Evolutionary conservation across 2,329 filamentous ascomycete genomes (phyloP).

Genomic region (Fusarium azukiicola): DNA sequence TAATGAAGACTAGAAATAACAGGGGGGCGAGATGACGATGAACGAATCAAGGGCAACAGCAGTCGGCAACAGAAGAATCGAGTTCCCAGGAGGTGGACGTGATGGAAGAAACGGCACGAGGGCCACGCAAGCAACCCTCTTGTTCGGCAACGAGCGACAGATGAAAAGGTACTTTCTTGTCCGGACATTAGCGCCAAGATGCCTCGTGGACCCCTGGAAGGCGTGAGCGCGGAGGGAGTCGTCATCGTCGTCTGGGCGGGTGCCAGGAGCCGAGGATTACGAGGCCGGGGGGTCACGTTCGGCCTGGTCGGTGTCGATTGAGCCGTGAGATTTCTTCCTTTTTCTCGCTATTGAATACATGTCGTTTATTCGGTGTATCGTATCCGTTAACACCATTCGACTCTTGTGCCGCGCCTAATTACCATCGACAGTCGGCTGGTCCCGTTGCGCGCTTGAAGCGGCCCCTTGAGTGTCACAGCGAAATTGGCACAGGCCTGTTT

Average conservation of each 20-base stretch:
- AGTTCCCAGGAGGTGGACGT: conserved; percentile 46
- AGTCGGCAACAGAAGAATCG: conserved; percentile 30
- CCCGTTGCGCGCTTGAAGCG: conserved; percentile 8
- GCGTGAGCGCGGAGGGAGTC: conserved; percentile 27
- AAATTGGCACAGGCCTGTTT: conserved; percentile 35
- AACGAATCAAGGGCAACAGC: conserved; percentile 42
- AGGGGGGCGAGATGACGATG: conserved; percentile 29
- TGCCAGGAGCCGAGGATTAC: conserved; percentile 20
- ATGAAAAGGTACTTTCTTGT: conserved; percentile 28
- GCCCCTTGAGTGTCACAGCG: background rate
- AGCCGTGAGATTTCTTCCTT: conserved; percentile 8
- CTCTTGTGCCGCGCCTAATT: conserved; percentile 12
- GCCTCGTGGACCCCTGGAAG: conserved; percentile 45
- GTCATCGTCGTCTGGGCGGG: conserved; percentile 38
- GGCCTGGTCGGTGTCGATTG: conserved; percentile 10
- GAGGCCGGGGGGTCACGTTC: conserved; percentile 17
- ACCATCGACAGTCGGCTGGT: conserved; percentile 13
- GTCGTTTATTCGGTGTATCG: background rate
- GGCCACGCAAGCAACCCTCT: conserved; percentile 47
- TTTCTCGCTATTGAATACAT: conserved; percentile 18
- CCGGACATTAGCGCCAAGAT: conserved; percentile 50
- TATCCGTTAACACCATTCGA: background rate
- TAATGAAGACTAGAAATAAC: conserved; percentile 43
- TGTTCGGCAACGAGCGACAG: conserved; percentile 37
- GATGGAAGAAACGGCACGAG: conserved; percentile 48